phyloP scores from a whole-genome alignment of 441 rosid genomes.

The Dalechampia spathulata region DNA sequence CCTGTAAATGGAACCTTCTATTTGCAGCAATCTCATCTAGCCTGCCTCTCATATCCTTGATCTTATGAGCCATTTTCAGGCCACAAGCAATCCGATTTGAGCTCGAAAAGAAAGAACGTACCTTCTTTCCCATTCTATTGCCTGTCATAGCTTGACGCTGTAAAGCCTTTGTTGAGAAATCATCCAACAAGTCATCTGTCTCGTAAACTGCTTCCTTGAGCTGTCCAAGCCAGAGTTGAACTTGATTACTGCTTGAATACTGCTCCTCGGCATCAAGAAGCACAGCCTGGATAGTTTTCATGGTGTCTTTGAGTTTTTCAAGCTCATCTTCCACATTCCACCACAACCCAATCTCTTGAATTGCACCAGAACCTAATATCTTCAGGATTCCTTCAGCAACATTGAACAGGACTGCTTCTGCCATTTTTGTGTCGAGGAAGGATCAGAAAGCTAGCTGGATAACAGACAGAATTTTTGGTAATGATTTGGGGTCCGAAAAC shows the following conservation, averaged over 20 bases:
- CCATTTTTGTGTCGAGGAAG: not conserved
- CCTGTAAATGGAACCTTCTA: not conserved
- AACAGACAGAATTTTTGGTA: no score
- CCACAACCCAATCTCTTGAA: not conserved
- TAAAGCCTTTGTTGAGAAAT: not conserved
- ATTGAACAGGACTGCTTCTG: not conserved
- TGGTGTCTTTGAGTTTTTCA: not conserved
- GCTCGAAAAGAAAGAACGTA: not conserved
- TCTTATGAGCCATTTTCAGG: not conserved
- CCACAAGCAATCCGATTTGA: not conserved
- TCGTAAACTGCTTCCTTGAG: conserved; percentile 6
- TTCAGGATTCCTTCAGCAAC: not conserved
- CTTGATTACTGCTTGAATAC: not conserved
- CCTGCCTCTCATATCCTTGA: not conserved
- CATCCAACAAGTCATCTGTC: conserved; percentile 8
- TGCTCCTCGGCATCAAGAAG: conserved; percentile 18
- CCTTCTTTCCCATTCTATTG: not conserved
- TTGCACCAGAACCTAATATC: not conserved
- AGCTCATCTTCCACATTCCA: conserved; percentile 10
- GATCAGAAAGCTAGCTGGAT: no score
- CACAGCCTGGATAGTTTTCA: conserved; percentile 10
- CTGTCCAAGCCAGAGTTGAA: not conserved
- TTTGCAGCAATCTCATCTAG: not conserved
- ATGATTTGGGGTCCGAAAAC: no score
- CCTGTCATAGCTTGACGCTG: not conserved